Evolutionary conservation across 768 basidiomycete genomes (phyloP).

Genomic region (Kwoniella bestiolae): DNA sequence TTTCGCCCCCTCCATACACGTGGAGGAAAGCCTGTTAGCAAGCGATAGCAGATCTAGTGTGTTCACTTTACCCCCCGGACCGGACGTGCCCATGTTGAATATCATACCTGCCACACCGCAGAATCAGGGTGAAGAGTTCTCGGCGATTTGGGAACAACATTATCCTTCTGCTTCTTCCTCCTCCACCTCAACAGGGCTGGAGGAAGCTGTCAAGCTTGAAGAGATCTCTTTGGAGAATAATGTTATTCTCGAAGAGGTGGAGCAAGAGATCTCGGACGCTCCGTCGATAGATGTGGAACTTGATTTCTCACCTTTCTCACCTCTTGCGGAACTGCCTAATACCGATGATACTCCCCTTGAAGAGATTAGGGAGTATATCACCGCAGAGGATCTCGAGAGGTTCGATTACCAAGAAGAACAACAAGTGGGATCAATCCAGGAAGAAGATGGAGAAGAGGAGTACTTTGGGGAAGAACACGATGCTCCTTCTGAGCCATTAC

Average conservation of each 20-base stretch:
- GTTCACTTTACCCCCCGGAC: slow-evolving; percentile 23
- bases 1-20: neutral
- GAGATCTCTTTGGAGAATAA: slow-evolving; percentile 36
- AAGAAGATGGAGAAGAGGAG: slow-evolving; percentile 13
- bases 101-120: slow-evolving; percentile 53
- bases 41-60: slow-evolving; percentile 22
- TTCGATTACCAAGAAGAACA: neutral
- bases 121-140: slow-evolving; percentile 39
- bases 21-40: slow-evolving; percentile 21
- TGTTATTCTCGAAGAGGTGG: neutral
- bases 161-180: neutral
- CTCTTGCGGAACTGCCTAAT: slow-evolving; percentile 28
- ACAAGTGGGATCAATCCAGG: neutral
- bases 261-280: slow-evolving; percentile 1
- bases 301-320: slow-evolving; percentile 52
- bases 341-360: slow-evolving; percentile 17
- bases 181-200: slow-evolving; percentile 7
- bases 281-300: slow-evolving; percentile 43
- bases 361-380: slow-evolving; percentile 12
- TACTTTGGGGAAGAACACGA: slow-evolving; percentile 1
- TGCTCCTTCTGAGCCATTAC: slow-evolving; percentile 26
- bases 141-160: slow-evolving; percentile 7
- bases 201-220: slow-evolving; percentile 26
- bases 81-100: slow-evolving; percentile 46
- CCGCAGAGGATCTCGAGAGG: neutral